These are phyloP conservation scores for Rhizopus delemar DNA, from an alignment of 371 early-diverging fungal species.

Conservation along the genomic window DNA sequence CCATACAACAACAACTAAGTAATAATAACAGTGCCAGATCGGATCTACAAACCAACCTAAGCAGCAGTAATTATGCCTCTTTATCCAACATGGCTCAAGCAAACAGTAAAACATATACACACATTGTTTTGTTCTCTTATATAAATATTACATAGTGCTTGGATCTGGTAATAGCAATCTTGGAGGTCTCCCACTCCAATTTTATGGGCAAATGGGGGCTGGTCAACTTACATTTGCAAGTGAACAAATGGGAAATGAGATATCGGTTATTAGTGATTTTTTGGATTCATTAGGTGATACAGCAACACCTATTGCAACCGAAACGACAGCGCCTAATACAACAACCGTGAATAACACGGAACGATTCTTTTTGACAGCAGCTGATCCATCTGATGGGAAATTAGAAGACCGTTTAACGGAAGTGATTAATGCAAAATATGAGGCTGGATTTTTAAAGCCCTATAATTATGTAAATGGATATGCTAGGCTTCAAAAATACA, in stretches of 20 bases:
- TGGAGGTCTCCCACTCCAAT: slow-evolving; percentile 27
- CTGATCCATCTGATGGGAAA: slow-evolving; percentile 84
- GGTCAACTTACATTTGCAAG: slow-evolving; percentile 65
- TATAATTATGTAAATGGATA: slow-evolving; percentile 93
- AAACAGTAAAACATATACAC: slow-evolving; percentile 14
- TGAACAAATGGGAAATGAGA: slow-evolving; percentile 73
- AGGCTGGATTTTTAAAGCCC: slow-evolving; percentile 91
- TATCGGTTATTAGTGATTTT: slow-evolving; percentile 69
- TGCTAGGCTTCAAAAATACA: slow-evolving; percentile 83
- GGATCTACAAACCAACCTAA: not conserved
- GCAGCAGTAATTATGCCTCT: slow-evolving; percentile 8
- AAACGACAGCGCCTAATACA: not conserved
- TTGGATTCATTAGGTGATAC: slow-evolving; percentile 55
- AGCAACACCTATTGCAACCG: slow-evolving; percentile 10
- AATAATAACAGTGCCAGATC: not conserved
- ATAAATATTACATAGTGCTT: not conserved
- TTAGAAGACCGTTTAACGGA: slow-evolving; percentile 82
- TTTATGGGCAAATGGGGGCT: slow-evolving; percentile 31
- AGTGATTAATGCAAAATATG: slow-evolving; percentile 90
- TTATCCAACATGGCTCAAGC: slow-evolving; percentile 12
- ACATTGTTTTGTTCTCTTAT: slow-evolving; percentile 1
- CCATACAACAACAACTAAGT: not conserved
- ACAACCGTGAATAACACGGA: slow-evolving; percentile 43
- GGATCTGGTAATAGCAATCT: slow-evolving; percentile 18
- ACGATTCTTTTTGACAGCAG: slow-evolving; percentile 85